A percentile compares a stretch with the other conserved stretches of the same genome.
These are phyloP conservation scores for Rhododendron henanense DNA, from an alignment of 148 eudicot genomes.

Conservation along the genomic window DNA sequence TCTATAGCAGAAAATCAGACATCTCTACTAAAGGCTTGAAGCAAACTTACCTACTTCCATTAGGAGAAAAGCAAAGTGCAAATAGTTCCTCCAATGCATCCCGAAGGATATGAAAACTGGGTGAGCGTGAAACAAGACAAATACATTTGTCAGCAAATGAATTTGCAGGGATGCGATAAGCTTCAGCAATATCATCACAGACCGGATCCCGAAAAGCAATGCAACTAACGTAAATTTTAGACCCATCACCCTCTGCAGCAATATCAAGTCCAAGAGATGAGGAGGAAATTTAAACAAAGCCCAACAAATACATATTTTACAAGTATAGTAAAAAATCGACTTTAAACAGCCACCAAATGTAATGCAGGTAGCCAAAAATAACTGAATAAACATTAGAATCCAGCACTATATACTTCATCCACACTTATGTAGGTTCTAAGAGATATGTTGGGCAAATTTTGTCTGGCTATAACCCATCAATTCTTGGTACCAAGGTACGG, in stretches of 20 bases:
- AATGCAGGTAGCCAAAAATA: neutral
- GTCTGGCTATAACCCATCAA: neutral
- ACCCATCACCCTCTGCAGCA: conserved; percentile 96
- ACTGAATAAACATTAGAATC: neutral
- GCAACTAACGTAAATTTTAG: conserved; percentile 89
- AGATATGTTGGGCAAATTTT: neutral
- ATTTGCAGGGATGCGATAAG: conserved; percentile 70
- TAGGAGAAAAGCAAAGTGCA: conserved; percentile 71
- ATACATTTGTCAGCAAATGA: conserved; percentile 96
- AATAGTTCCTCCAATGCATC: conserved; percentile 80
- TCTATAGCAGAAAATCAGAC: neutral
- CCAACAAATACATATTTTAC: neutral
- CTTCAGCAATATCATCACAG: conserved; percentile 85
- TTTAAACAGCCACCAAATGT: neutral
- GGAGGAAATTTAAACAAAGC: neutral
- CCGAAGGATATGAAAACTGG: conserved; percentile 72
- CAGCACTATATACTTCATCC: neutral
- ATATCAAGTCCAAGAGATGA: conserved; percentile 17
- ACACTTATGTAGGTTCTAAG: neutral
- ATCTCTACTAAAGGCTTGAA: neutral
- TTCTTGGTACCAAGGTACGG: neutral
- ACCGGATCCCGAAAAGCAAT: conserved; percentile 94
- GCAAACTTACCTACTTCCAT: conserved; percentile 72
- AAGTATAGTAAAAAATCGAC: neutral
- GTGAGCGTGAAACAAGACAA: conserved; percentile 88